A percentile compares a stretch with the other conserved stretches of the same genome.
These are phyloP conservation scores for Populus alba DNA, from an alignment of 345 rosid genomes.

Conservation along the genomic window DNA sequence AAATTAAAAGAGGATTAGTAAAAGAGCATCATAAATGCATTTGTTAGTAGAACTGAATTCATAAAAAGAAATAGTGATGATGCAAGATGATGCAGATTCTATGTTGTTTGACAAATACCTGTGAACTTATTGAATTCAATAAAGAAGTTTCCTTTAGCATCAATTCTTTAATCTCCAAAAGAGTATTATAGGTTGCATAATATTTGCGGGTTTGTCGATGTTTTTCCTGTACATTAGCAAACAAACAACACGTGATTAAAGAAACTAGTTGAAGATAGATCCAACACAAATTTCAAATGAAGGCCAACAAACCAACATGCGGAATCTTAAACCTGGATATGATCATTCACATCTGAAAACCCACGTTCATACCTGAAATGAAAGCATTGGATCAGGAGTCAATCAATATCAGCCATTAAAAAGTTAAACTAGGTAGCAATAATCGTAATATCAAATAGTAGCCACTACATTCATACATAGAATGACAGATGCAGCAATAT, in stretches of 20 bases:
- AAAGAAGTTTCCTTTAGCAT: constrained; percentile 86
- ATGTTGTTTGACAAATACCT: constrained; percentile 39
- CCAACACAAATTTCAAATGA: background rate
- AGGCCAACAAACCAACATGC: background rate
- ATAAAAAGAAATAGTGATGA: background rate
- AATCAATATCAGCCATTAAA: background rate
- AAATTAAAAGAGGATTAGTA: background rate
- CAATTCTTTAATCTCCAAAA: constrained; percentile 75
- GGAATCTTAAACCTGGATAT: constrained; percentile 58
- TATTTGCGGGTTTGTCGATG: constrained; percentile 71
- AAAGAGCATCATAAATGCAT: background rate
- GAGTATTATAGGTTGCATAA: constrained; percentile 80
- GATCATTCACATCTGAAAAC: constrained; percentile 65
- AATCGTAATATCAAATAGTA: background rate
- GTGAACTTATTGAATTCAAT: constrained; percentile 72
- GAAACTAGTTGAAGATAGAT: background rate
- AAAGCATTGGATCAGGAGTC: constrained; percentile 8
- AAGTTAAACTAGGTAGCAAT: background rate
- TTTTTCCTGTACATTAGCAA: constrained; percentile 52
- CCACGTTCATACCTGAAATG: constrained; percentile 70
- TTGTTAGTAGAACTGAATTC: background rate
- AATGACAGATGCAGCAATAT: background rate
- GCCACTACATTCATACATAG: background rate
- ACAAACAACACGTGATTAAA: constrained; percentile 7
- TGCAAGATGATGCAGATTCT: background rate